Evolutionary conservation across 352 stramenopile genomes (phyloP), one percentile per base, ranked within the genome.

Genomic region (Pythium chondricola): DNA sequence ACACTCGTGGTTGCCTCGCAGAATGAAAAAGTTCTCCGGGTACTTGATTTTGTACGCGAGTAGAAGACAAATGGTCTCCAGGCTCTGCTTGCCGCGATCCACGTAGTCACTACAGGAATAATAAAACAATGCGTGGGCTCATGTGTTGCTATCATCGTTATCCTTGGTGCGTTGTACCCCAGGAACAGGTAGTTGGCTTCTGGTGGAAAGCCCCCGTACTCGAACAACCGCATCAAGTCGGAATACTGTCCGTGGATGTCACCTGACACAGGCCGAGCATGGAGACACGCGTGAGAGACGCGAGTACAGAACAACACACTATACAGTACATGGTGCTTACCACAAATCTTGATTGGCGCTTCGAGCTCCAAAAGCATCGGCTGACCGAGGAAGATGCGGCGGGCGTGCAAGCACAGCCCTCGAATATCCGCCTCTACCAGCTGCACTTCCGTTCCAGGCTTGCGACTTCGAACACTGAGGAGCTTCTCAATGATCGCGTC

Each of bases 321-420:
- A n/a, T n/a, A n/a, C n/a, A n/a, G n/a, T n/a, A n/a, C n/a, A n/a
- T n/a, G n/a, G n/a, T 39, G 66, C 67, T 58, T 55, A 90, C 95
- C 95, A 67, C 95, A 98, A 38, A 98, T 97, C 64, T 98, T 98
- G 55, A 98, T 98, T 6, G 97, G 97, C 29, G 97, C 96, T 71
- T 99, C 96, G 18, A 99, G 77, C 71, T 99, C 97, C 40, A 99
- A 63, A 36, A 99, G 82, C 69, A 99, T 99, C 6, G 97, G 96
- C 69, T 99, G 97, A 29, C 79, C 77, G 52, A 99, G 97, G 61
- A 99, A 97, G 40, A 99, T 85, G 64, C 99, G 96, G 49, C 96
- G 83, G 45, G 90, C 86, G 41, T 97, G 92, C 22, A 98, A 71
- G 57, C 97, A 99, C n/a, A 99, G 83, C 52, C 95, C 96, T 37